Conservation (phyloP, 345 rosid genomes). For the Ceriops zippeliana region DNA sequence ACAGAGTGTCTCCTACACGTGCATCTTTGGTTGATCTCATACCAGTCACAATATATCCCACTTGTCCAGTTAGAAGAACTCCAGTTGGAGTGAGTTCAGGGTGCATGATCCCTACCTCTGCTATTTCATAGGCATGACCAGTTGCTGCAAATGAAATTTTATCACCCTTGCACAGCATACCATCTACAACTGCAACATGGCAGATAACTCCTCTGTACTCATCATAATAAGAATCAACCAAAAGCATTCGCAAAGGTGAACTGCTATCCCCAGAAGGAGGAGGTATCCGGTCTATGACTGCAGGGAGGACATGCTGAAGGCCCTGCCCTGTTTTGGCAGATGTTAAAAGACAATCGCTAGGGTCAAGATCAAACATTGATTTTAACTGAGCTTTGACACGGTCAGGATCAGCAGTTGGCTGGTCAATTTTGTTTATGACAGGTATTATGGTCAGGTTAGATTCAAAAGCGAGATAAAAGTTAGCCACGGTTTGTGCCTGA, state of each 20-base stretch:
- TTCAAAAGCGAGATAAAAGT: conserved; percentile 94
- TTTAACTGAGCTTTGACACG: conserved; percentile 90
- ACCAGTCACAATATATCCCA: conserved; percentile 91
- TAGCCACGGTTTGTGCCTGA: conserved; percentile 98
- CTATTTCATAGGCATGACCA: conserved; percentile 73
- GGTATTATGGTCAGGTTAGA: conserved; percentile 75
- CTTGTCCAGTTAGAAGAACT: conserved; percentile 88
- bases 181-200: conserved; percentile 93
- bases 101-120: conserved; percentile 93
- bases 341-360: conserved; percentile 70
- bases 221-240: conserved; percentile 88
- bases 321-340: conserved; percentile 97
- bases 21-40: conserved; percentile 98
- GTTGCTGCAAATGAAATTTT: conserved; percentile 83
- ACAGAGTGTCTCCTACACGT: conserved; percentile 84
- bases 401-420: conserved; percentile 98
- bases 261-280: conserved; percentile 71
- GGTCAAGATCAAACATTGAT: conserved; percentile 95
- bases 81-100: conserved; percentile 95
- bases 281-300: conserved; percentile 80
- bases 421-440: conserved; percentile 90
- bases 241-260: conserved; percentile 82
- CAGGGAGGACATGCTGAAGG: conserved; percentile 87
- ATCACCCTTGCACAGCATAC: conserved; percentile 77
- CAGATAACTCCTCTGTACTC: conserved; percentile 95